Conservation (phyloP, 768 basidiomycete genomes). For the Collybiopsis confluens region DNA sequence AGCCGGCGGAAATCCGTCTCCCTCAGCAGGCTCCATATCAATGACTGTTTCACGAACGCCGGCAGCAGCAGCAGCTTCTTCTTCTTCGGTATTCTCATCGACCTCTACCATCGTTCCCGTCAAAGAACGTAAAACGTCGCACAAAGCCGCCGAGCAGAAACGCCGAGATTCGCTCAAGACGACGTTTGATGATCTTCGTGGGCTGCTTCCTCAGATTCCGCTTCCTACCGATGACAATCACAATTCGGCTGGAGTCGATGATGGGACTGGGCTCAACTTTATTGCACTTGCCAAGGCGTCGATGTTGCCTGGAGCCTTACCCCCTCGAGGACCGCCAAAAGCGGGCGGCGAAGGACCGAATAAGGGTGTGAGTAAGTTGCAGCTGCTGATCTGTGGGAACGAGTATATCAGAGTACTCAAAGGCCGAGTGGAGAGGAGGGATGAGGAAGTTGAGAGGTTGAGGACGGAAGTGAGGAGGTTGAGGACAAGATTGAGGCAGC, state of each 20-base stretch:
- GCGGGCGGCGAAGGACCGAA: constrained; percentile 89
- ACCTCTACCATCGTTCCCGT: constrained; percentile 25
- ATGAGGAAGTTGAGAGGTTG: constrained; percentile 69
- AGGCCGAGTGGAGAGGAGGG: constrained; percentile 71
- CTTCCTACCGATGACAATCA: constrained; percentile 66
- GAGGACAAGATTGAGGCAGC: constrained; percentile 31
- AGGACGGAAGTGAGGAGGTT: constrained; percentile 64
- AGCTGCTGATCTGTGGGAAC: constrained; percentile 87
- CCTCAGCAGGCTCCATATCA: neutral
- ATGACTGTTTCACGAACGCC: neutral
- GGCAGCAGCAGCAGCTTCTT: neutral
- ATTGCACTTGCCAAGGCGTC: constrained; percentile 29
- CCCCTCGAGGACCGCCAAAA: constrained; percentile 86
- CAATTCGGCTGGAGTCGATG: neutral
- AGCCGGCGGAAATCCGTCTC: constrained; percentile 19
- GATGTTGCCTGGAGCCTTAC: constrained; percentile 80
- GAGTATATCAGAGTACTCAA: constrained; percentile 80
- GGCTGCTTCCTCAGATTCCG: constrained; percentile 84
- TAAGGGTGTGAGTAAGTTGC: constrained; percentile 90
- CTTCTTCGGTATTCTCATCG: neutral
- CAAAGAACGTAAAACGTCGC: constrained; percentile 69
- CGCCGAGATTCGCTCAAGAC: constrained; percentile 95
- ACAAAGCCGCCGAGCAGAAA: constrained; percentile 97
- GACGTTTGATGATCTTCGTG: constrained; percentile 82
- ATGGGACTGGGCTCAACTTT: constrained; percentile 3